Conservation (phyloP, 2,329 filamentous ascomycete genomes). For the Claviceps monticola region DNA sequence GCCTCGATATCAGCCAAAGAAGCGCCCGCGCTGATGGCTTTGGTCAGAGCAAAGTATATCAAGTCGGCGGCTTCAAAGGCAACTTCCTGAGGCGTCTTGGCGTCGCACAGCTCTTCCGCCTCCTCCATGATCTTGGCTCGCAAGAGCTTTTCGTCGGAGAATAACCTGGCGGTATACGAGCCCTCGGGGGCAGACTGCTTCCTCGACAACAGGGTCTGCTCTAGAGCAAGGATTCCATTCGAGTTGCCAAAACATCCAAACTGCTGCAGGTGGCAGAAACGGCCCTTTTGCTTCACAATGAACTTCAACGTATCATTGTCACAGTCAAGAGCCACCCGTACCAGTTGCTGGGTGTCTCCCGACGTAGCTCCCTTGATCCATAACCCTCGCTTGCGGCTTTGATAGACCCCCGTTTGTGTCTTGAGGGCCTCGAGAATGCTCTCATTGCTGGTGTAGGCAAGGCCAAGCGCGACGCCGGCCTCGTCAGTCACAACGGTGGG, state of each 20-base stretch:
- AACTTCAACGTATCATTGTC: slow-evolving; percentile 89
- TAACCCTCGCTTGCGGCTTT: slow-evolving; percentile 85
- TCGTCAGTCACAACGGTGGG: slow-evolving; percentile 88
- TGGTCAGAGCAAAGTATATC: slow-evolving; percentile 89
- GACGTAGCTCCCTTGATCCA: slow-evolving; percentile 97
- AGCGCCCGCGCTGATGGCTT: slow-evolving; percentile 74
- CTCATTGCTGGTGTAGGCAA: slow-evolving; percentile 89
- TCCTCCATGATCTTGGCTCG: slow-evolving; percentile 98
- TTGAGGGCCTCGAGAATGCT: slow-evolving; percentile 77
- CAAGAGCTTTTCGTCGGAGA: slow-evolving; percentile 79
- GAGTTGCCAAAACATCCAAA: slow-evolving; percentile 86
- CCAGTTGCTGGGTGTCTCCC: slow-evolving; percentile 80
- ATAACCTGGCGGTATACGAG: slow-evolving; percentile 87
- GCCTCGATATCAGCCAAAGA: slow-evolving; percentile 78
- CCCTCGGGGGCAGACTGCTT: slow-evolving; percentile 73
- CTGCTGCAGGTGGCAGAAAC: slow-evolving; percentile 89
- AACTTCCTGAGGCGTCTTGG: slow-evolving; percentile 66
- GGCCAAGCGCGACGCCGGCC: slow-evolving; percentile 65
- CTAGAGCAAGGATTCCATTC: slow-evolving; percentile 65
- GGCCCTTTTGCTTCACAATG: slow-evolving; percentile 75
- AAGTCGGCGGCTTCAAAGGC: slow-evolving; percentile 92
- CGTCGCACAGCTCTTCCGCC: slow-evolving; percentile 85
- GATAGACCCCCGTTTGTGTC: slow-evolving; percentile 73
- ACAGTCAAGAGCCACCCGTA: slow-evolving; percentile 78
- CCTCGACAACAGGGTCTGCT: slow-evolving; percentile 72